phyloP scores from a whole-genome alignment of 495 filamentous ascomycete species.

The Articulospora tetracladia region DNA sequence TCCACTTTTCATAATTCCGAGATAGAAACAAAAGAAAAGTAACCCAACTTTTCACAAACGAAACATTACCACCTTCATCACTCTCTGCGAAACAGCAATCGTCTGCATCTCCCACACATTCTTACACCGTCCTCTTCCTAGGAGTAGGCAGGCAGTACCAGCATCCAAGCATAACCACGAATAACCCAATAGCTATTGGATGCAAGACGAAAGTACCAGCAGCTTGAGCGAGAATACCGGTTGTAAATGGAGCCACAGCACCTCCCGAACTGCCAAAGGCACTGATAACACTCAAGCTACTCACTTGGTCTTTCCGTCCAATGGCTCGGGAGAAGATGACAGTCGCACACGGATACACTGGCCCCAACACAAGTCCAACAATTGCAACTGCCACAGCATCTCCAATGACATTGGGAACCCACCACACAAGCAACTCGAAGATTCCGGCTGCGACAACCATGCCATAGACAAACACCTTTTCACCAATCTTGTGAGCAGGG shows the following conservation, averaged over 20 bases:
- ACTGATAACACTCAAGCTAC: slow-evolving; percentile 64
- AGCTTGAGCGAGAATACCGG: slow-evolving; percentile 64
- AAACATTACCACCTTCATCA: not conserved
- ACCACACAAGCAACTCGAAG: slow-evolving; percentile 72
- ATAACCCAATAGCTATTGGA: slow-evolving; percentile 64
- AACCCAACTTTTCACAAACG: not conserved
- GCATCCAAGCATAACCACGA: slow-evolving; percentile 62
- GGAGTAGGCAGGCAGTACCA: slow-evolving; percentile 57
- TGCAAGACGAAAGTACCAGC: slow-evolving; percentile 72
- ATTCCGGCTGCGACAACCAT: slow-evolving; percentile 54
- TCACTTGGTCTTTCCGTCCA: slow-evolving; percentile 58
- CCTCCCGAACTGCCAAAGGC: slow-evolving; percentile 73
- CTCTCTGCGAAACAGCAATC: too few species aligned
- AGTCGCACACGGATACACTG: slow-evolving; percentile 69
- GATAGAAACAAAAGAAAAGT: not conserved
- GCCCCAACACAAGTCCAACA: slow-evolving; percentile 75
- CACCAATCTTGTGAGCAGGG: slow-evolving; percentile 59
- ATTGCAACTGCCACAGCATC: slow-evolving; percentile 67
- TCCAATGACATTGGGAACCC: slow-evolving; percentile 66
- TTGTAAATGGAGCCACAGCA: slow-evolving; percentile 70
- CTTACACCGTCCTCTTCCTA: slow-evolving; percentile 50
- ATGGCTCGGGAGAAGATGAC: slow-evolving; percentile 62
- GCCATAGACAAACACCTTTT: slow-evolving; percentile 60
- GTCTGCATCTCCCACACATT: not conserved
- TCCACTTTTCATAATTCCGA: slow-evolving; percentile 2